Evolutionary conservation across 768 basidiomycete species (phyloP), one percentile per base, ranked within the genome.

Genomic region (Podaxis pistillaris): DNA sequence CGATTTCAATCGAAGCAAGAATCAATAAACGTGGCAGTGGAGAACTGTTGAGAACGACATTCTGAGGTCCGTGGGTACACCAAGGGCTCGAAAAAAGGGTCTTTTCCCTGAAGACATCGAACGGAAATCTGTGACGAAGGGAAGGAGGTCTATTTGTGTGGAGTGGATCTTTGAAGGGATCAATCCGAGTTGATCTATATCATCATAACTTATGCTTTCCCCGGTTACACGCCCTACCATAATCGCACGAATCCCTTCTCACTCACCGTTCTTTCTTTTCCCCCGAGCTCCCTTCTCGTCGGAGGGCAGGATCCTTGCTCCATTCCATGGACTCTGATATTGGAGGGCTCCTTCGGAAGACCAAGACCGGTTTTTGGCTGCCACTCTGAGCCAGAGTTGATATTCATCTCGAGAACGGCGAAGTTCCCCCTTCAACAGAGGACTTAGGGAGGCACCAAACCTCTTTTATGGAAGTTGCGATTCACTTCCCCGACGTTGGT

Each of bases 331-430:
- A 19, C 37, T 40, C 37, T 22, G 22, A 40, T 15, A 19, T 11
- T 24, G 9, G 38, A 12, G 19, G 37, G 17, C 36, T 13, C 54
- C 15, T n/a, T 19, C 54, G n/a, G 54, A 55, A 17, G 54, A 40
- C n/a, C 54, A 40, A 38, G 54, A 37, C 54, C 54, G 36, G 17
- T 15, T 28, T 30, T 50, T 24, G 36, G 15, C 2, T 22, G n/a
- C 4, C 54, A 6, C 22, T 24, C 36, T 13, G 5, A 56, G 8
- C 19, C 19, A 22, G 37, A 11, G 11, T 40, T 60, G 58, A 40
- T 37, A 60, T 52, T 40, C 49, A 52, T 60, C 58, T 60, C 22
- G 4, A 51, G 36, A 8, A 38, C 49, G 49, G 58, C 49, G 40
- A 51, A n/a, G 19, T 38, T 52, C 24, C 33, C 49, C 49, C 49